A percentile compares a stretch with the other conserved stretches of the same genome.
Evolutionary conservation across 441 rosid genomes (phyloP).

Genomic region (Gossypium davidsonii): DNA sequence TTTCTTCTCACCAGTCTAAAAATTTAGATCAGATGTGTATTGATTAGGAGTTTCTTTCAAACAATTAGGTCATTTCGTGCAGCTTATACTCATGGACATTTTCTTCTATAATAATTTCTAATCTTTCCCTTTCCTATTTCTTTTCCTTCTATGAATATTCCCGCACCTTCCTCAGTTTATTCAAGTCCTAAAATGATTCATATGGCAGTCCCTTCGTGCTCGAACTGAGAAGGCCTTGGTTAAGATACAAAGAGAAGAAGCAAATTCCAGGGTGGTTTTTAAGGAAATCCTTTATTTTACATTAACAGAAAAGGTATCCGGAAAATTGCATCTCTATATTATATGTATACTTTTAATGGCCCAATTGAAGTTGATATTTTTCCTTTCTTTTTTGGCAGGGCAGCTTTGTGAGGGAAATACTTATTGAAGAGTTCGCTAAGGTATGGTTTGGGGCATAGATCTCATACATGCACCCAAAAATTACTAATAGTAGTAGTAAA

Average conservation of each 20-base stretch:
- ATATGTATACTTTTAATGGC: neutral
- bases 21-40: neutral
- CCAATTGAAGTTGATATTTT: neutral
- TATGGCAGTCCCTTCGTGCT: slow-evolving; percentile 80
- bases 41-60: neutral
- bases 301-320: slow-evolving; percentile 66
- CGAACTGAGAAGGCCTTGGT: slow-evolving; percentile 54
- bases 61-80: neutral
- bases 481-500: neutral
- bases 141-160: neutral
- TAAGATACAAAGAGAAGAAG: slow-evolving; percentile 38
- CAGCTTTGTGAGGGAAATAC: slow-evolving; percentile 77
- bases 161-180: slow-evolving; percentile 1
- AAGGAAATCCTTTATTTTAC: slow-evolving; percentile 82
- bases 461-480: slow-evolving; percentile 2
- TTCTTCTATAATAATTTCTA: neutral
- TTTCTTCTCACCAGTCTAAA: neutral
- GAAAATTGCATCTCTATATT: slow-evolving; percentile 3
- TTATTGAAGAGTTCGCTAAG: slow-evolving; percentile 84
- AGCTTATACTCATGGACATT: neutral
- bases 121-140: neutral
- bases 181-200: slow-evolving; percentile 1
- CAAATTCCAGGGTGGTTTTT: slow-evolving; percentile 46
- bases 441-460: slow-evolving; percentile 31
- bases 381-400: slow-evolving; percentile 47